phyloP scores from a whole-genome alignment of 129 eudicot species.

The Dittrichia graveolens region DNA sequence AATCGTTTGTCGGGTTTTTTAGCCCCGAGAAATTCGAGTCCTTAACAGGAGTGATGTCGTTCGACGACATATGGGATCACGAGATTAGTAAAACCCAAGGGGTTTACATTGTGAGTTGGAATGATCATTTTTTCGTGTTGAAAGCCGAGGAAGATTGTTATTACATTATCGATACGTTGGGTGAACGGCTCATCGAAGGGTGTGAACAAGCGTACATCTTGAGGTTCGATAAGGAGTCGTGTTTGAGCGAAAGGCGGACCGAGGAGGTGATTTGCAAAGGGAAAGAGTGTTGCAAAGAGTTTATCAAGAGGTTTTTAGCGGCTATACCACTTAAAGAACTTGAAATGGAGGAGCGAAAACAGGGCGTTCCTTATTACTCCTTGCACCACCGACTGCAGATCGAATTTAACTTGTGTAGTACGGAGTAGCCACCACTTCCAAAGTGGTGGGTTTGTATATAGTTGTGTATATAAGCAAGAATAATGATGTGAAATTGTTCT shows the following conservation, averaged over 20 bases:
- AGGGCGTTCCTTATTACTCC: constrained; percentile 50
- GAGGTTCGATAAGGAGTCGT: constrained; percentile 45
- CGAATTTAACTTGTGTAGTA: constrained; percentile 65
- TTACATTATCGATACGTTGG: constrained; percentile 65
- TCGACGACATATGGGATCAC: constrained; percentile 63
- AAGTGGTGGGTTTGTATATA: constrained; percentile 14
- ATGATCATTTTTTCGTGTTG: constrained; percentile 78
- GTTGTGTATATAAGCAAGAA: constrained; percentile 13
- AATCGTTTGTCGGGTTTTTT: constrained; percentile 65
- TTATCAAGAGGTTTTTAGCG: constrained; percentile 71
- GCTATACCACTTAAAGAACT: constrained; percentile 68
- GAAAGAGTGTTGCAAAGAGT: constrained; percentile 71
- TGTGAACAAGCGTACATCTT: constrained; percentile 63
- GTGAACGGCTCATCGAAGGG: constrained; percentile 66
- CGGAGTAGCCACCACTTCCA: constrained; percentile 17
- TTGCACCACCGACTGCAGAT: constrained; percentile 77
- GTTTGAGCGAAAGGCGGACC: constrained; percentile 30
- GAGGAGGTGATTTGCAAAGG: constrained; percentile 14
- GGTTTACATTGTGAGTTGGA: constrained; percentile 76
- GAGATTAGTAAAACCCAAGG: constrained; percentile 32
- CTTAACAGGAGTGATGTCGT: constrained; percentile 62
- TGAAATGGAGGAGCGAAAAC: constrained; percentile 56
- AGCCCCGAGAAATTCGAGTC: constrained; percentile 64
- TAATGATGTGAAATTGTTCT: background rate
- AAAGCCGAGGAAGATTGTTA: constrained; percentile 52